Base-by-base conservation (phyloP, 768 basidiomycete genomes). In the Naganishia friedmannii region DNA sequence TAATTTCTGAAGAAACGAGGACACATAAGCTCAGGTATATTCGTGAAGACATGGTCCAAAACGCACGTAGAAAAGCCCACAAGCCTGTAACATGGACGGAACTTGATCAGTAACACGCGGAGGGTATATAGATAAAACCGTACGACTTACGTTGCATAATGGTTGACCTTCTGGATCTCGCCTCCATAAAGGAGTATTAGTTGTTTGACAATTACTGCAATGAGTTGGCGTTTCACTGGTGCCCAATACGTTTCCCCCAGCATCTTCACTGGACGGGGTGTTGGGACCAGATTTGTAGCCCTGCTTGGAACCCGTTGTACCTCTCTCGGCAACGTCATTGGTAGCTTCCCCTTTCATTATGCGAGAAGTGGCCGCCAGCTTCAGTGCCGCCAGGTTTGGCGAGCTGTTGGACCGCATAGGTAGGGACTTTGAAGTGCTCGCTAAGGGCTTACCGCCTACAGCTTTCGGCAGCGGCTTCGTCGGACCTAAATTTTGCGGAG, bases 191-290 rank as follows among this genome's bases (percentile, higher is more conserved):
- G 92, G 92, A 46, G 94, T 97, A 78, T 93, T 96, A 15, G 91
- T 94, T 67, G 94, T 97, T 75, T 91, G 89, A 81, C 94, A 97
- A 78, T 97, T 97, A 7, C 91, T 92, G 80, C 94, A 97, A 32
- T 90, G 83, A 1, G 92, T 96, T 10, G 89, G 91, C 8, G 87
- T 78, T 69, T 82, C 80, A 6, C 78, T 78, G 8, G 60, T 65
- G n/a, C 66, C 70, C 32, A 77, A 72, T n/a, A 77, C 70, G 46
- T 54, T 56, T 19, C 86, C 84, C 65, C 85, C 86, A 67, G 90
- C 89, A 71, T 89, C 91, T 48, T 72, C 75, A 34, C 65, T 74
- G 34, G 73, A 71, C 26, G 73, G 76, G n/a, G 69, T 72, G 23
- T 56, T 72, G 31, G 72, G 74, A 13, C 67, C 70, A 23, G 46